These are phyloP conservation scores for Bryopsis sp. DNA, from an alignment of 139 green algal genomes.

Conservation along the genomic window DNA sequence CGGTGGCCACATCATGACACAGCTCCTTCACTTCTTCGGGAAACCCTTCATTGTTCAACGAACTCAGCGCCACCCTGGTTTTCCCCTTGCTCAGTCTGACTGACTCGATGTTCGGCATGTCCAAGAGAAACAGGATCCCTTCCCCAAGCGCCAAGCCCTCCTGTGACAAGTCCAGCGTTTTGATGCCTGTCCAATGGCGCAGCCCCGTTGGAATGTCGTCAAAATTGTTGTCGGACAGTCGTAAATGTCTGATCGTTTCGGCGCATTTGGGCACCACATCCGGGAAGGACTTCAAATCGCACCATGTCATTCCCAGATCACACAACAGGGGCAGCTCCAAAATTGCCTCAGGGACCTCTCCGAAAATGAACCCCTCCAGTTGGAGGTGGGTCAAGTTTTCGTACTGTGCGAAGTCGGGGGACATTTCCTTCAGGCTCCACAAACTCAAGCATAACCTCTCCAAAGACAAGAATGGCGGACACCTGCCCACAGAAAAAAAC, in stretches of 20 bases:
- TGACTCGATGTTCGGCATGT: conserved; percentile 3
- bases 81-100: too few relatives aligned
- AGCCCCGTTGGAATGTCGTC: neutral
- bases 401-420: neutral
- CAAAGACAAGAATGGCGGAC: neutral
- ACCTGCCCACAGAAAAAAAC: too few relatives aligned
- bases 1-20: too few relatives aligned
- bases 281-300: neutral
- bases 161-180: neutral
- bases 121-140: neutral
- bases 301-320: neutral
- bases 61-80: too few relatives aligned
- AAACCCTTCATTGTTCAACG: too few relatives aligned
- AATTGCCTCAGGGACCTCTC: neutral
- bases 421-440: neutral
- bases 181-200: neutral
- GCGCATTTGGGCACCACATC: neutral
- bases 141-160: neutral
- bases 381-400: conserved; percentile 4
- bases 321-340: neutral
- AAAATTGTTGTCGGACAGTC: neutral
- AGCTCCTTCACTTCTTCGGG: too few relatives aligned
- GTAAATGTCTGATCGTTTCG: neutral
- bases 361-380: neutral
- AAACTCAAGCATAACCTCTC: neutral